Conservation (phyloP, 1,284 basidiomycete genomes). For the Microbotryomycetes sp. region DNA sequence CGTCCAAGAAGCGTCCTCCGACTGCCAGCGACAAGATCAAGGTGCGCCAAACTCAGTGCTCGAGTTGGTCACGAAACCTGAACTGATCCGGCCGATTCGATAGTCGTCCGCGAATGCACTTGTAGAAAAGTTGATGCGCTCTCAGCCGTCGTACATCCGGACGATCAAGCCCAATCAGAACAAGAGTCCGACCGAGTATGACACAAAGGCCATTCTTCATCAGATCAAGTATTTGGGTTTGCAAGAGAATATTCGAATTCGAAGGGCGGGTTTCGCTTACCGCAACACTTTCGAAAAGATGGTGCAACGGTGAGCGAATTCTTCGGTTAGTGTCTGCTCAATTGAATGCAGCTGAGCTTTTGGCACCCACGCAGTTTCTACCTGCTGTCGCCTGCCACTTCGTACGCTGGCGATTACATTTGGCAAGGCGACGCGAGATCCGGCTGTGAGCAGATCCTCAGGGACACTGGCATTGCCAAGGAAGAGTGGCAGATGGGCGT, state of each 20-base stretch:
- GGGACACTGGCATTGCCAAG: constrained; percentile 86
- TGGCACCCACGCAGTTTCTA: constrained; percentile 60
- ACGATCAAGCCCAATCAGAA: constrained; percentile 99
- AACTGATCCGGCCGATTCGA: neutral
- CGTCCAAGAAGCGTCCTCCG: constrained; percentile 95
- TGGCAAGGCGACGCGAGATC: constrained; percentile 87
- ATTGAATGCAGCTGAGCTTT: neutral
- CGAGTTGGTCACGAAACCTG: neutral
- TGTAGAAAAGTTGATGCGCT: constrained; percentile 91
- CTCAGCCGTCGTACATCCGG: constrained; percentile 96
- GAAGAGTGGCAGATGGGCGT: constrained; percentile 99
- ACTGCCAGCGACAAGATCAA: constrained; percentile 98
- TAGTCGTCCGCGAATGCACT: constrained; percentile 83
- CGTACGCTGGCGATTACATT: constrained; percentile 97
- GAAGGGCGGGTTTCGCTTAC: constrained; percentile 95
- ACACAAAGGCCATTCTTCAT: constrained; percentile 88
- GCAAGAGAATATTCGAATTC: constrained; percentile 96
- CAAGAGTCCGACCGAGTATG: constrained; percentile 85
- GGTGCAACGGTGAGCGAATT: constrained; percentile 61
- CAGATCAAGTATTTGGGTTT: constrained; percentile 99
- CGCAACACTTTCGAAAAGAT: constrained; percentile 97
- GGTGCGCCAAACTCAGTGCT: constrained; percentile 44
- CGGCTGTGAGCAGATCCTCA: constrained; percentile 87
- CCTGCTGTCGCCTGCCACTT: constrained; percentile 85
- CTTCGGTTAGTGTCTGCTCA: neutral